These are phyloP conservation scores for Arthonia radiata DNA, from an alignment of 495 filamentous ascomycete genomes.

Conservation along the genomic window DNA sequence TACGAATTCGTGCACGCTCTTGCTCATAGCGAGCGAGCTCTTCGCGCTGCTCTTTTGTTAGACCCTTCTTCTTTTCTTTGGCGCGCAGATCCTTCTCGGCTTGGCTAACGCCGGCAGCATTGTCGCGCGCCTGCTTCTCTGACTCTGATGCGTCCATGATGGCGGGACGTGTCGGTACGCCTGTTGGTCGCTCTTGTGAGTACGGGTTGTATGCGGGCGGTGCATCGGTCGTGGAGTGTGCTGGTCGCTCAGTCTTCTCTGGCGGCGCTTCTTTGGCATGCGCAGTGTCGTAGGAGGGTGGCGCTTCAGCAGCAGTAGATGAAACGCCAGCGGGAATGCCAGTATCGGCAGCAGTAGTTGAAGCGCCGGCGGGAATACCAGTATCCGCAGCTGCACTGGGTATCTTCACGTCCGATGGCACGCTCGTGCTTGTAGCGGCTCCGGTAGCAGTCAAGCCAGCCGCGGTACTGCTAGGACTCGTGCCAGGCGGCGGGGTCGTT, in stretches of 20 bases:
- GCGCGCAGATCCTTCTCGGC: slow-evolving; percentile 56
- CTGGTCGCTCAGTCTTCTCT: no score
- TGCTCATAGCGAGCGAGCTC: slow-evolving; percentile 68
- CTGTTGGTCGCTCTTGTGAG: slow-evolving; percentile 16
- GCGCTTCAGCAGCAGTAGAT: slow-evolving; percentile 2
- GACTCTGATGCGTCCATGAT: slow-evolving; percentile 78
- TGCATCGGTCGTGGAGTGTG: neutral
- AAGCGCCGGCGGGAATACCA: no score
- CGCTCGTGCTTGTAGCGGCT: no score
- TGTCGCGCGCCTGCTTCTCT: slow-evolving; percentile 47
- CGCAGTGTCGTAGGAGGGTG: no score
- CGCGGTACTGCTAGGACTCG: no score
- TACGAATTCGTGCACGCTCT: slow-evolving; percentile 61
- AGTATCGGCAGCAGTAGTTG: no score
- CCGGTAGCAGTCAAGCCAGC: no score
- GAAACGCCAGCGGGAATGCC: no score
- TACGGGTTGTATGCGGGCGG: neutral
- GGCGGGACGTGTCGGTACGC: slow-evolving; percentile 50
- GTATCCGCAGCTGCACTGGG: no score
- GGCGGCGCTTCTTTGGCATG: no score
- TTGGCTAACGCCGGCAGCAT: slow-evolving; percentile 41
- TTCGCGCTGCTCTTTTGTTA: slow-evolving; percentile 76
- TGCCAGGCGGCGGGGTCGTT: no score
- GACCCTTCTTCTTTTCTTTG: slow-evolving; percentile 73
- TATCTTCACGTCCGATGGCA: no score